Evolutionary conservation across 805 yeast species (phyloP), one percentile per base, ranked within the genome.

Genomic region (Metschnikowia proteae): DNA sequence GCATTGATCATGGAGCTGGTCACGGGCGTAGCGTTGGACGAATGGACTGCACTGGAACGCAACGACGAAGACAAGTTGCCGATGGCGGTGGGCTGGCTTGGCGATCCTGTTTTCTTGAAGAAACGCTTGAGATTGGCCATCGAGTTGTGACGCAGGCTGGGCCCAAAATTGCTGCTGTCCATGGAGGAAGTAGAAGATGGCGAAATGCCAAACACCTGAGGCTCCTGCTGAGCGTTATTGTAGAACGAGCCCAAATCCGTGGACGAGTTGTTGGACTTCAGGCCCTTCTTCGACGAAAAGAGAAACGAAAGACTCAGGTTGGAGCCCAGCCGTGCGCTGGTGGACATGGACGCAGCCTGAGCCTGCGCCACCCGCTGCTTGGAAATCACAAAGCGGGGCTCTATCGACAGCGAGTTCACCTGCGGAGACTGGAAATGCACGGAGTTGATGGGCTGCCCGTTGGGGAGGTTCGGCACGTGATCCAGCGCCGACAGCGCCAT

Each of bases 351-450:
- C 3, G 69, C 62, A 2, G 76, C 77, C 22, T 55, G 56, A 17
- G 73, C 78, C 54, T 71, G 82, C 39, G 76, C 83, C 25, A 83
- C 81, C 46, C 86, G 79, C 52, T 85, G 94, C 59, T 88, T 82
- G 8, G 95, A 86, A 35, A 90, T 85, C 43, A 90, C 82, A 61
- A 90, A 89, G 38, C 96, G 75, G 11, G 95, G 86, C 61, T 89
- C 97, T n/a, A 90, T 82, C 30, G 82, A 76, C 17, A 80, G 67
- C 5, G 80, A 64, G 46, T 56, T 55, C 5, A 86, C 86, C 45
- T 76, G 79, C 3, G 94, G 94, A 0, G 91, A 84, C 46, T 82
- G 82, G 48, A 86, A 81, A 50, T 82, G 81, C 48, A 81, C 84
- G 9, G 88, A 82, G 25, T 73, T 71, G 48, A 80, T 80, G 6